Percentiles rank a stretch among this genome's conserved stretches.
phyloP scores from a whole-genome alignment of 768 basidiomycete genomes.

The Amanita brunnescens region DNA sequence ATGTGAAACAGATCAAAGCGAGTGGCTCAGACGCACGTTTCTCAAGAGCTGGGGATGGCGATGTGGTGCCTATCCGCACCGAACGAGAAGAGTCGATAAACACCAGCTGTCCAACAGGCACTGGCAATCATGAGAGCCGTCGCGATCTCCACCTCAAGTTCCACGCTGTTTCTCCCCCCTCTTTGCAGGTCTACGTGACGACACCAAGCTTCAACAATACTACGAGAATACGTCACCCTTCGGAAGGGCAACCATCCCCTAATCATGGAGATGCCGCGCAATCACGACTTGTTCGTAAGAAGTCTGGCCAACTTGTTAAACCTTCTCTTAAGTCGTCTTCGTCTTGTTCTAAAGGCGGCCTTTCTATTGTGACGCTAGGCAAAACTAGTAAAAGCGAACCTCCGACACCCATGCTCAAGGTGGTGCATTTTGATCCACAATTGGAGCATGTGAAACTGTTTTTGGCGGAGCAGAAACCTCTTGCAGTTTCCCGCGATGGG shows the following conservation, averaged over 20 bases:
- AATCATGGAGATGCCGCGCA: conserved; percentile 20
- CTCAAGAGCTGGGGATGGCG: conserved; percentile 14
- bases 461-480: conserved; percentile 88
- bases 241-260: conserved; percentile 15
- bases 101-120: not conserved
- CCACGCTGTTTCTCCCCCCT: conserved; percentile 9
- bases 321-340: conserved; percentile 76
- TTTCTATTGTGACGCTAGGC: conserved; percentile 44
- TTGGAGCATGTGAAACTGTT: conserved; percentile 94
- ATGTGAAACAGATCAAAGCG: conserved; percentile 7
- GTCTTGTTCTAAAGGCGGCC: conserved; percentile 38
- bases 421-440: conserved; percentile 87
- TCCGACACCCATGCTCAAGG: conserved; percentile 71
- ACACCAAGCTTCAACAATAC: conserved; percentile 22
- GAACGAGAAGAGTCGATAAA: not conserved
- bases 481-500: conserved; percentile 86
- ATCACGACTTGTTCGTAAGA: conserved; percentile 68
- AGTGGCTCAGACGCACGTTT: conserved; percentile 30
- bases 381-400: conserved; percentile 65
- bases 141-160: not conserved
- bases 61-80: too few species aligned
- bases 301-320: conserved; percentile 90
- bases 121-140: too few species aligned
- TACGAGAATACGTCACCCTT: conserved; percentile 15
- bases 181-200: conserved; percentile 33